Evolutionary conservation across 2,329 filamentous ascomycete species (phyloP).

Genomic region (Diaporthe sp.): DNA sequence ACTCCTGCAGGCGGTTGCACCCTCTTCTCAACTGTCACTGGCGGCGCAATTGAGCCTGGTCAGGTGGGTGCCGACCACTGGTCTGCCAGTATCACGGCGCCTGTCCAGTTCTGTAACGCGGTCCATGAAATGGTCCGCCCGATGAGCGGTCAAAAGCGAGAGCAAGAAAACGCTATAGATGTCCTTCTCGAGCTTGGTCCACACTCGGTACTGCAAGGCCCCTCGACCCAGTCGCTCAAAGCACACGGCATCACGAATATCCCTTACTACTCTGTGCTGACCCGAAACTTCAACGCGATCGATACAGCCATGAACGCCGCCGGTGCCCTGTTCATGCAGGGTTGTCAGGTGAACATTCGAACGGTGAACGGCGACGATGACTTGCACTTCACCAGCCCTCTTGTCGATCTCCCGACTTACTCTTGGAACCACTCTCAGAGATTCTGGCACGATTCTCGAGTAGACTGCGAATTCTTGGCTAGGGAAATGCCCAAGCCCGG

Average conservation of each 20-base stretch:
- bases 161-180: slow-evolving; percentile 10
- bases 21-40: slow-evolving; percentile 22
- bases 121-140: slow-evolving; percentile 11
- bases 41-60: not conserved
- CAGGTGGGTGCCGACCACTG: slow-evolving; percentile 36
- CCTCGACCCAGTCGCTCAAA: not conserved
- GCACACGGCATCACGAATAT: slow-evolving; percentile 7
- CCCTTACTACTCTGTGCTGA: slow-evolving; percentile 11
- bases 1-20: not conserved
- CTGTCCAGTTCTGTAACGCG: slow-evolving; percentile 17
- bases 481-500: not conserved
- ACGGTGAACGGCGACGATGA: not conserved
- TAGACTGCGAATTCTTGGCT: not conserved
- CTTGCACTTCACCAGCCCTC: slow-evolving; percentile 29
- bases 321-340: not conserved
- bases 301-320: slow-evolving; percentile 3
- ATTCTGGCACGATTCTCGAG: slow-evolving; percentile 51
- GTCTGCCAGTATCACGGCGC: slow-evolving; percentile 8
- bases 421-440: slow-evolving; percentile 59
- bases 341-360: not conserved
- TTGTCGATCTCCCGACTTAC: slow-evolving; percentile 57
- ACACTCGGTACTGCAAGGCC: slow-evolving; percentile 9
- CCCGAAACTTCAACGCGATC: slow-evolving; percentile 15
- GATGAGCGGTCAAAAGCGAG: not conserved
- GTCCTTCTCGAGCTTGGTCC: slow-evolving; percentile 18